Percentiles rank a stretch among this genome's conserved stretches.
These are phyloP conservation scores for Madurella mycetomatis DNA, from an alignment of 2,329 filamentous ascomycete species.

Conservation along the genomic window DNA sequence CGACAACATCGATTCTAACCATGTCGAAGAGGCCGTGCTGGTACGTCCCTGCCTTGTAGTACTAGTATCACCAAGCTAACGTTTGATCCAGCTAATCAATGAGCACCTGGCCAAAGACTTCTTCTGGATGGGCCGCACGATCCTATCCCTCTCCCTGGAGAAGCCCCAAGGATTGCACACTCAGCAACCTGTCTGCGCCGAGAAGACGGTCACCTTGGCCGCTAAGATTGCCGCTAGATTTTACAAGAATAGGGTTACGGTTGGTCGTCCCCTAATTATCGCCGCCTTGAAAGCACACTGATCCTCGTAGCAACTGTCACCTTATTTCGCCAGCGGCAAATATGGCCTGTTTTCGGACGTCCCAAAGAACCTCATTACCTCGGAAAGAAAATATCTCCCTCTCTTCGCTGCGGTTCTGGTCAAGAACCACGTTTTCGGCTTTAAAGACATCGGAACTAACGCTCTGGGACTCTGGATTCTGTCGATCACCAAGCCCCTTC, in stretches of 20 bases:
- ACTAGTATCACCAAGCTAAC: background rate
- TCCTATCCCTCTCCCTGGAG: slow-evolving; percentile 22
- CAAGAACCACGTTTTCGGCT: slow-evolving; percentile 43
- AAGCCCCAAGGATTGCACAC: slow-evolving; percentile 12
- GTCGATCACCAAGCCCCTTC: slow-evolving; percentile 47
- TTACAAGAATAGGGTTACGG: slow-evolving; percentile 41
- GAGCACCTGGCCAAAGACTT: slow-evolving; percentile 43
- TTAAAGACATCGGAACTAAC: slow-evolving; percentile 43
- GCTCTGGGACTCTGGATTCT: slow-evolving; percentile 50
- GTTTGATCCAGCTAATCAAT: slow-evolving; percentile 40
- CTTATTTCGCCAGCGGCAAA: slow-evolving; percentile 44
- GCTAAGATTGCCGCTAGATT: slow-evolving; percentile 45
- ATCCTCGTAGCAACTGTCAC: slow-evolving; percentile 35
- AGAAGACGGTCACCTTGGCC: slow-evolving; percentile 43
- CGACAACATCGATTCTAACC: slow-evolving; percentile 28
- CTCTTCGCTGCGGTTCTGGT: slow-evolving; percentile 51
- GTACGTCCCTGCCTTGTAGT: slow-evolving; percentile 24
- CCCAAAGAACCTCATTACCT: slow-evolving; percentile 37
- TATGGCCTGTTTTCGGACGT: slow-evolving; percentile 47
- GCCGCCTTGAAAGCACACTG: slow-evolving; percentile 16
- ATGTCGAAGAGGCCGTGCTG: slow-evolving; percentile 46
- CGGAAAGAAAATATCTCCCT: slow-evolving; percentile 43
- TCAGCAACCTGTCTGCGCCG: slow-evolving; percentile 34
- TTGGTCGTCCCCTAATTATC: slow-evolving; percentile 23
- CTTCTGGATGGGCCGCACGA: slow-evolving; percentile 39